Conservation (phyloP, 352 stramenopile genomes). For the Phytophthora europaea region DNA sequence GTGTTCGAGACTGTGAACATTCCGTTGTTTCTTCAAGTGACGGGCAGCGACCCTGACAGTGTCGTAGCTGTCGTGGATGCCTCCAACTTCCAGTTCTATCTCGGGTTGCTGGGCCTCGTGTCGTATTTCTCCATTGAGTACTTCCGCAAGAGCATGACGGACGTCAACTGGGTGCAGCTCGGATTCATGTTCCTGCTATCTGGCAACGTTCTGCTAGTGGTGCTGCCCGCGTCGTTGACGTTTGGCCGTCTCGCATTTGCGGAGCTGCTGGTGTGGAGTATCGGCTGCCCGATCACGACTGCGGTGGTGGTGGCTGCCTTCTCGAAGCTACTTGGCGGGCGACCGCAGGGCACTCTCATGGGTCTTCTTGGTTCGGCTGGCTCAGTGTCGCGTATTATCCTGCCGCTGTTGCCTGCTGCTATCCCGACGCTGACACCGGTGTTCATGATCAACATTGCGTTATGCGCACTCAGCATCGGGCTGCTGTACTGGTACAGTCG, state of each 20-base stretch:
- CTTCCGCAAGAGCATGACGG: slow-evolving; percentile 72
- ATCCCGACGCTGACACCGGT: slow-evolving; percentile 75
- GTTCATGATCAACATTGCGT: slow-evolving; percentile 78
- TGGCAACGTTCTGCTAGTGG: slow-evolving; percentile 68
- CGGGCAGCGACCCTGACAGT: slow-evolving; percentile 64
- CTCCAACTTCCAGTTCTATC: slow-evolving; percentile 88
- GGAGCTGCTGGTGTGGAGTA: slow-evolving; percentile 85
- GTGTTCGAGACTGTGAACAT: slow-evolving; percentile 91
- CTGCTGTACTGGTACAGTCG: slow-evolving; percentile 79
- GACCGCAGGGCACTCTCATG: slow-evolving; percentile 85
- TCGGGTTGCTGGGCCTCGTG: slow-evolving; percentile 76
- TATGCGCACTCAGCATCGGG: slow-evolving; percentile 66
- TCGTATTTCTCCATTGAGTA: slow-evolving; percentile 86
- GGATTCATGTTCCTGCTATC: slow-evolving; percentile 72
- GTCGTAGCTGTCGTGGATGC: slow-evolving; percentile 65
- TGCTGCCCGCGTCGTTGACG: slow-evolving; percentile 52
- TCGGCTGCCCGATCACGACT: slow-evolving; percentile 82
- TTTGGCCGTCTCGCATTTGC: slow-evolving; percentile 63
- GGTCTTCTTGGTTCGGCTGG: slow-evolving; percentile 77
- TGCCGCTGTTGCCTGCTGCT: slow-evolving; percentile 76
- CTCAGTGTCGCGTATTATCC: slow-evolving; percentile 79
- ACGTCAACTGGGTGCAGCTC: slow-evolving; percentile 78
- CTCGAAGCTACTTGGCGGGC: slow-evolving; percentile 78
- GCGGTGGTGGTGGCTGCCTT: slow-evolving; percentile 81
- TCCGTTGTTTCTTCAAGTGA: slow-evolving; percentile 79